Base-by-base conservation (phyloP, 1,284 basidiomycete species). In the Sphaerobolus stellatus region DNA sequence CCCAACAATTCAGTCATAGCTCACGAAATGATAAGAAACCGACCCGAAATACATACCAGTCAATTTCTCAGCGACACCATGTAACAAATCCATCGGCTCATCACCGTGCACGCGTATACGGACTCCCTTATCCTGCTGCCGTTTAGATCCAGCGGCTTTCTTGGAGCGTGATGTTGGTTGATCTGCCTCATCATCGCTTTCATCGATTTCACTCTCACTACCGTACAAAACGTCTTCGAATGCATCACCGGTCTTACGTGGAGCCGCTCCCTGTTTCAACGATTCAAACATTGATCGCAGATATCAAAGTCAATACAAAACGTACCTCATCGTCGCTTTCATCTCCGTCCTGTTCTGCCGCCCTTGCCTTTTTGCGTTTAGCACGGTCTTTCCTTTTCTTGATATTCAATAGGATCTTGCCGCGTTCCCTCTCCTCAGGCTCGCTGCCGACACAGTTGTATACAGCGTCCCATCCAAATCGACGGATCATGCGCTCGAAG, bases 211-310 rank as follows among this genome's bases (percentile, higher is more conserved):
- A 59, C 90, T 93, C 65, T 95, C 58, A 64, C 92, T 94, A 44
- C 94, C 94, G 67, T 98, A 97, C 14, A 98, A 74, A 2, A 96
- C 92, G 68, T 98, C 94, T 68, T 98, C 94, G 62, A 97, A 98
- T 1, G 94, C 93, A 67, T 94, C 90, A 7, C 92, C 92, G 5
- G 83, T 78, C 68, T 80, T 85, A 48, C 44, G 54, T 27, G 13
- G 34, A 11, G 24, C 24, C 3, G 43, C 9, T n/a, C 8, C 20
- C 44, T 47, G 54, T 41, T 24, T 62, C 40, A 58, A 40, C 28
- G 34, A 53, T 18, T 48, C 18, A 55, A 22, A 18, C 28, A 22
- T 14, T 8, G 27, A 8, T 20, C 5, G 22, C 14, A 48, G 43
- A 25, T 16, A 50, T 1, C 38, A 14, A 18, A 43, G 33, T 14